phyloP scores from a whole-genome alignment of 345 rosid species.

The Gossypium stocksii region DNA sequence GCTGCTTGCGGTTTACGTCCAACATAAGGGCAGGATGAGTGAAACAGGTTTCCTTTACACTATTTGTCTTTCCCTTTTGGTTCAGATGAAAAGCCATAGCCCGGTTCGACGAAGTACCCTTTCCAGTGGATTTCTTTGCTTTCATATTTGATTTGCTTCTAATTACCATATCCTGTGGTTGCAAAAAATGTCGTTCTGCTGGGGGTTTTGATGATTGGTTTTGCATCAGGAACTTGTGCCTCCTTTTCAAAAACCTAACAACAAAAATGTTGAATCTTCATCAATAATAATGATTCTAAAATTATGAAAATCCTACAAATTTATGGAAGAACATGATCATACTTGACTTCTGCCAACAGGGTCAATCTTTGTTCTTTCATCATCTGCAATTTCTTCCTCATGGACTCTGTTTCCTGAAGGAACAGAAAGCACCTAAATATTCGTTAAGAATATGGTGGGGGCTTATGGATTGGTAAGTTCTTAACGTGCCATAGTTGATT shows the following conservation, averaged over 20 bases:
- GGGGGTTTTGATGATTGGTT: constrained; percentile 33
- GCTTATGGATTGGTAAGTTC: not conserved
- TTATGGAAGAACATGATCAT: constrained; percentile 18
- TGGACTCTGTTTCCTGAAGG: constrained; percentile 62
- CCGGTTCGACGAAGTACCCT: constrained; percentile 11
- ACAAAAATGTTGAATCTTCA: constrained; percentile 8
- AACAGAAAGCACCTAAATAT: not conserved
- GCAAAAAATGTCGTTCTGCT: constrained; percentile 5
- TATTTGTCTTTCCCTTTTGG: constrained; percentile 21
- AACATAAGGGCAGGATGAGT: constrained; percentile 13
- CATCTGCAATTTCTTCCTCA: constrained; percentile 47
- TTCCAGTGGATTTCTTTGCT: constrained; percentile 23
- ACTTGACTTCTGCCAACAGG: constrained; percentile 75
- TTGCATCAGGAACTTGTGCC: constrained; percentile 51
- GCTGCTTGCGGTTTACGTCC: constrained; percentile 35
- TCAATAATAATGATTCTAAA: not conserved
- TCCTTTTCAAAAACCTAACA: constrained; percentile 60
- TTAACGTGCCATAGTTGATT: no score
- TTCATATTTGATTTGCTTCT: constrained; percentile 24
- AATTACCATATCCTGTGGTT: constrained; percentile 19
- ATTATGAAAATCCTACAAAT: not conserved
- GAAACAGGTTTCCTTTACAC: constrained; percentile 26
- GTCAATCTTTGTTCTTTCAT: constrained; percentile 47
- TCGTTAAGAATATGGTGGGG: not conserved
- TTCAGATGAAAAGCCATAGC: constrained; percentile 20